Evolutionary conservation across 768 basidiomycete species (phyloP), one percentile per base, ranked within the genome.

Genomic region (Trametes sanguinea): DNA sequence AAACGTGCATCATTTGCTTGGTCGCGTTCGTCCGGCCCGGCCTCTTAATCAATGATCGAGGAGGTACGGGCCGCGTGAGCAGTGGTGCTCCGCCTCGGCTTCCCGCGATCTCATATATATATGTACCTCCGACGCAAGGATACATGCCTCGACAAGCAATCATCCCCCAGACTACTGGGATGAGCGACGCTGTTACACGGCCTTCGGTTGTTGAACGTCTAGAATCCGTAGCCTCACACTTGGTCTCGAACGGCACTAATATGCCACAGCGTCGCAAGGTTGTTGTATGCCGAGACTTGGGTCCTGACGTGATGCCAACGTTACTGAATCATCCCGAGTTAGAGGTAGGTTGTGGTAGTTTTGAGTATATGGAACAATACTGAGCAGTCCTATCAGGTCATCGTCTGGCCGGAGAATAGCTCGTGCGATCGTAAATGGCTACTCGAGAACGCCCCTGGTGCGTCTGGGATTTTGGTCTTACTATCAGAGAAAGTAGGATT

Each of bases 371-470:
- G 2, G 47, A n/a, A 9, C 11, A 9, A 14, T 10, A 7, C 5
- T 6, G 44, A 32, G 43, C 37, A 29, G 35, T 40, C 8, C 29
- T 32, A 16, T 46, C 16, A 88, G 77, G 69, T 86, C 37, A 74
- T 84, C 6, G 47, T 74, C 4, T 85, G 84, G 83, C 75, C 77
- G 62, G 84, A 91, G n/a, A 42, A 61, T 53, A 55, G 66, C 77
- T 68, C 75, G 2, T 89, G 85, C 59, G 81, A 84, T 42, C 78
- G 86, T 14, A 67, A 79, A 22, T 96, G 93, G 94, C 74, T 95
- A 3, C 74, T 94, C 22, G 78, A 89, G 55, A 89, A 94, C 63
- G 77, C 86, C 6, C 72, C 74, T n/a, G 91, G 88, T 4, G 85
- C 88, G 2, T 68, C 74, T 8, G 95, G 88, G 0, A 51, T 77